Base-by-base conservation (phyloP, 257 asterid genomes). In the Haberlea rhodopensis region DNA sequence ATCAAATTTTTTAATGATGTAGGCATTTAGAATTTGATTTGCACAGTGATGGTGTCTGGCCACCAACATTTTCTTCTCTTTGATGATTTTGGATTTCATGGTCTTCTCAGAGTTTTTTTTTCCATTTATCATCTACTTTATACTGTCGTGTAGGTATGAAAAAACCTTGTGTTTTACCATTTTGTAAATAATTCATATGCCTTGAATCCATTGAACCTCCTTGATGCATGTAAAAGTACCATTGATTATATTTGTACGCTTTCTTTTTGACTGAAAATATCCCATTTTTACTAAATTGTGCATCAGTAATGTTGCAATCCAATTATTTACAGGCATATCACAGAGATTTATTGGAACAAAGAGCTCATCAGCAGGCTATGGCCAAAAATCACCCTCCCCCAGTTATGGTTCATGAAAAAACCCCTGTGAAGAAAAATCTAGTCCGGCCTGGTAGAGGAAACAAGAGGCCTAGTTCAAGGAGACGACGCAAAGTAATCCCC, bases 331-430 rank as follows among this genome's bases (percentile, higher is more conserved):
- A n/a, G n/a, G 99, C 85, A 58, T 92, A 90, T 80, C 99, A 92
- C 79, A 80, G 94, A 75, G 96, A 92, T 60, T 53, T 94, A 69
- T 63, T 94, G 82, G 91, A 81, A 71, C 88, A 81, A 79, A 85
- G 81, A 82, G 91, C 91, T 62, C 95, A 65, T 52, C 7, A 73
- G 78, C 78, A 83, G 56, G 64, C 26, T 27, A 26, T 29, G 53
- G 55, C 73, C 11, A 73, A 76, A 76, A 76, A 32, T 57, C 70
- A 63, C 48, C 62, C 73, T 69, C 81, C 76, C 62, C 90, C 91
- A 7, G 57, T 72, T 62, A 5, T 65, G 19, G 63, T 56, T 60
- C 83, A 26, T 55, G 80, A 71, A 24, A 77, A 52, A 55, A 62
- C 3, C 72, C 74, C n/a, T n/a, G n/a, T n/a, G n/a, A n/a, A n/a